A percentile compares a stretch with the other conserved stretches of the same genome.
These are phyloP conservation scores for Cyberlindnera maclurae DNA, from an alignment of 805 yeast species.

Conservation along the genomic window DNA sequence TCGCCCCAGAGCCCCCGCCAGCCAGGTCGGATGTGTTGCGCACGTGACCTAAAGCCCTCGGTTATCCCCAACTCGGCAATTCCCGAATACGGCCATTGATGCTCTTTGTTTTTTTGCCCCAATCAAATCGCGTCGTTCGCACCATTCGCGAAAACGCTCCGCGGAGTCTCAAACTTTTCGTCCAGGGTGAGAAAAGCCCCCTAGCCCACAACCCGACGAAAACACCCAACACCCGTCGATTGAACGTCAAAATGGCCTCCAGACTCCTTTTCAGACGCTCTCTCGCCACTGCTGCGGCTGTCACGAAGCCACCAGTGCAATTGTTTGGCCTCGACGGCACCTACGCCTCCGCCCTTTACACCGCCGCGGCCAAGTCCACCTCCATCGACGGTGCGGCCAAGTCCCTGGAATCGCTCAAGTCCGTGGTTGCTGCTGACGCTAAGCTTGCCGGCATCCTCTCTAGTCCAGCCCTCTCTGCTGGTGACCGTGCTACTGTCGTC, in stretches of 20 bases:
- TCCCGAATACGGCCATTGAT: not conserved
- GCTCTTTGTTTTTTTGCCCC: not conserved
- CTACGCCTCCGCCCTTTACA: conserved; percentile 89
- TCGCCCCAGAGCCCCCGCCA: too few relatives aligned
- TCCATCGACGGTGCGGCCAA: conserved; percentile 63
- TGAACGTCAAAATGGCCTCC: conserved; percentile 8
- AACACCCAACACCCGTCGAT: not conserved
- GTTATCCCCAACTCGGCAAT: not conserved
- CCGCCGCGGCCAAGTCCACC: conserved; percentile 82
- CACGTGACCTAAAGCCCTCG: not conserved
- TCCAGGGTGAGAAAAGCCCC: conserved; percentile 1
- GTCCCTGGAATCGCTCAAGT: conserved; percentile 53
- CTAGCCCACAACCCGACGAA: not conserved
- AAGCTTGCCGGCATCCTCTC: conserved; percentile 54
- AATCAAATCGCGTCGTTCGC: conserved; percentile 3
- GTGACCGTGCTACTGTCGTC: conserved; percentile 69
- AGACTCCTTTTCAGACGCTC: conserved; percentile 36
- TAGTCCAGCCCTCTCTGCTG: conserved; percentile 78
- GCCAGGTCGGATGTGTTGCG: too few relatives aligned
- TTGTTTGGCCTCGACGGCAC: conserved; percentile 94
- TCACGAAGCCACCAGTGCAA: conserved; percentile 83
- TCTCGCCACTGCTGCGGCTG: conserved; percentile 62
- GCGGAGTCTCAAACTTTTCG: too few relatives aligned
- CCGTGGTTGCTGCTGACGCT: conserved; percentile 52
- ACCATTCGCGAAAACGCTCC: too few relatives aligned